Percentiles rank a stretch among this genome's conserved stretches.
Conservation (phyloP, 2,329 filamentous ascomycete genomes). For the Venturia nashicola region DNA sequence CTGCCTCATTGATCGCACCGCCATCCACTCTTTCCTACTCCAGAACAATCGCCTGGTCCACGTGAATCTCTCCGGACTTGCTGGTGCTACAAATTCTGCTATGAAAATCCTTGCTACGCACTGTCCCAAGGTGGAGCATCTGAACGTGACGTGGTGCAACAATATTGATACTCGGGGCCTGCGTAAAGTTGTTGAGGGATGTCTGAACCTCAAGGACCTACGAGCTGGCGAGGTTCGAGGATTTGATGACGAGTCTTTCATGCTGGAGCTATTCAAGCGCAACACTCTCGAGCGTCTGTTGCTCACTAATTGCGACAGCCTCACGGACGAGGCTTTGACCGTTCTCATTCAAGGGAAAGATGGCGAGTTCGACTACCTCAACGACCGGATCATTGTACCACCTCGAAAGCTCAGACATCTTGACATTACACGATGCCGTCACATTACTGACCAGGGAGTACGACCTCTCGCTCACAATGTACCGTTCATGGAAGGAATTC, state of each 20-base stretch:
- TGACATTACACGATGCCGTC: slow-evolving; percentile 68
- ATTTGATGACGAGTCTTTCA: slow-evolving; percentile 62
- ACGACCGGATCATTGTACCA: slow-evolving; percentile 62
- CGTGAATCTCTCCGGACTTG: slow-evolving; percentile 74
- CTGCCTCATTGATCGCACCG: slow-evolving; percentile 69
- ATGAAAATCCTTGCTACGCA: slow-evolving; percentile 76
- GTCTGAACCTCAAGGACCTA: slow-evolving; percentile 63
- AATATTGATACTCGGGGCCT: slow-evolving; percentile 71
- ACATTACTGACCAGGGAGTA: slow-evolving; percentile 63
- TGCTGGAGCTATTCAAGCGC: slow-evolving; percentile 60
- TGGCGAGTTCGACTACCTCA: slow-evolving; percentile 70
- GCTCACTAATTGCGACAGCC: slow-evolving; percentile 64
- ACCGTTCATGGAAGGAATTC: slow-evolving; percentile 69
- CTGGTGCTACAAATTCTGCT: slow-evolving; percentile 67
- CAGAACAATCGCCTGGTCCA: slow-evolving; percentile 69
- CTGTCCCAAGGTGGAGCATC: slow-evolving; percentile 67
- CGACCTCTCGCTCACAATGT: slow-evolving; percentile 59
- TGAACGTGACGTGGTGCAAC: slow-evolving; percentile 91
- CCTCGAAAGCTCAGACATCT: slow-evolving; percentile 70
- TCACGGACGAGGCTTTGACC: slow-evolving; percentile 62
- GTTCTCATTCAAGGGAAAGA: slow-evolving; percentile 64
- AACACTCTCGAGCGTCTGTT: slow-evolving; percentile 78
- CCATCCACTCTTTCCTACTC: slow-evolving; percentile 66
- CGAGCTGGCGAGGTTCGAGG: slow-evolving; percentile 71
- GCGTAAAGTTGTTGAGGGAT: slow-evolving; percentile 58